A percentile compares a stretch with the other conserved stretches of the same genome.
Evolutionary conservation across 2,329 filamentous ascomycete genomes (phyloP).

Genomic region (Lachnellula subtilissima): DNA sequence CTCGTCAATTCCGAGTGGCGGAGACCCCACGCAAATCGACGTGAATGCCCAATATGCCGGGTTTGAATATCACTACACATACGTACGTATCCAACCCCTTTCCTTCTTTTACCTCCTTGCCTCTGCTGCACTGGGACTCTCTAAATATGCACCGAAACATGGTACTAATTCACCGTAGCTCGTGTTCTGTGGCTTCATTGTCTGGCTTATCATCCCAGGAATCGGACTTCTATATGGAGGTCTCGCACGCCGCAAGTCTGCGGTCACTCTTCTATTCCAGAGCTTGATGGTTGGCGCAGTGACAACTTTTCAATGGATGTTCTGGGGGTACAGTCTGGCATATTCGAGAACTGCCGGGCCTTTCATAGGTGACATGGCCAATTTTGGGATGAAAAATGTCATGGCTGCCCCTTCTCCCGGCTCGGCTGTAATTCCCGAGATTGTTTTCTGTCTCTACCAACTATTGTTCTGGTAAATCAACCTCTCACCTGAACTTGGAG

Average conservation of each 20-base stretch:
- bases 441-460: constrained; percentile 63
- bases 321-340: constrained; percentile 60
- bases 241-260: constrained; percentile 57
- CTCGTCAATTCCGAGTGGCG: constrained; percentile 43
- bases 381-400: constrained; percentile 58
- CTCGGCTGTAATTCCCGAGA: constrained; percentile 53
- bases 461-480: constrained; percentile 50
- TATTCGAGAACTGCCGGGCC: constrained; percentile 55
- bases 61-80: constrained; percentile 57
- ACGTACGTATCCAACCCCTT: constrained; percentile 33
- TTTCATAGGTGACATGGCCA: constrained; percentile 58
- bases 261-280: constrained; percentile 58
- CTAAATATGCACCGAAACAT: too few relatives aligned
- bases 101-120: too few relatives aligned
- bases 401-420: constrained; percentile 56
- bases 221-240: constrained; percentile 62
- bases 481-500: constrained; percentile 6
- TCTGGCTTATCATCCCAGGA: constrained; percentile 63
- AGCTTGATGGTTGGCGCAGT: constrained; percentile 53
- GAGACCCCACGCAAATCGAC: constrained; percentile 47
- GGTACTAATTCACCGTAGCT: too few relatives aligned
- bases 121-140: too few relatives aligned
- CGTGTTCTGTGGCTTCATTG: constrained; percentile 53
- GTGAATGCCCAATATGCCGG: constrained; percentile 51
- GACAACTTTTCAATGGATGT: constrained; percentile 53